phyloP scores from a whole-genome alignment of 768 basidiomycete genomes.

The Leccinum fibrillosum region DNA sequence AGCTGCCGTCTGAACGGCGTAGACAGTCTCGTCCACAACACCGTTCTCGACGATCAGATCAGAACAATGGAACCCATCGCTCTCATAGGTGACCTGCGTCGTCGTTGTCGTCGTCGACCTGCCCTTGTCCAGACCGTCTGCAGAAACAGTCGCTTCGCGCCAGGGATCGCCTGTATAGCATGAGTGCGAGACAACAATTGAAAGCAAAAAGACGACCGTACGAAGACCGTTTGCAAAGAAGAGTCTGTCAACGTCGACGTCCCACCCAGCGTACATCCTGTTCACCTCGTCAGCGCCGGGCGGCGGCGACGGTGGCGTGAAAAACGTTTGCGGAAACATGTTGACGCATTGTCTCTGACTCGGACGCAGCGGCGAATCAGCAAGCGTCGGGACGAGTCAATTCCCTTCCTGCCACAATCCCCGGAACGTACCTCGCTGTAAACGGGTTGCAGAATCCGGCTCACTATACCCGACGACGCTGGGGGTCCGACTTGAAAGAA shows the following conservation, averaged over 20 bases:
- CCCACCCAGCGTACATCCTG: background rate
- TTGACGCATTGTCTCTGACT: background rate
- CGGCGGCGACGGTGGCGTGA: background rate
- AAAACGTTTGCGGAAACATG: background rate
- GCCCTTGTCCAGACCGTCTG: slow-evolving; percentile 41
- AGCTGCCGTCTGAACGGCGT: background rate
- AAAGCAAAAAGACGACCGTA: background rate
- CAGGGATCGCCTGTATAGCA: slow-evolving; percentile 59
- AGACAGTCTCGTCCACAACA: background rate
- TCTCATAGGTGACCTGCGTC: background rate
- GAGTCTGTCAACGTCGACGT: background rate
- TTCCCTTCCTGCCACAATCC: background rate
- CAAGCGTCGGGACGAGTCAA: background rate
- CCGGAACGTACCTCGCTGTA: background rate
- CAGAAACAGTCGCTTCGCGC: slow-evolving; percentile 66
- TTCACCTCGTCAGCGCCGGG: background rate
- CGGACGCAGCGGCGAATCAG: background rate
- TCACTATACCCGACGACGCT: background rate
- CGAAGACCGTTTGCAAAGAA: background rate
- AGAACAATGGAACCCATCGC: background rate
- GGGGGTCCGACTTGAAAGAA: slow-evolving; percentile 43
- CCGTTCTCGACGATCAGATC: background rate
- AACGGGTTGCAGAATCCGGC: background rate
- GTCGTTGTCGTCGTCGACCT: too few species aligned
- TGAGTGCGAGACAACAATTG: background rate